A percentile compares a stretch with the other conserved stretches of the same genome.
These are phyloP conservation scores for Suhomyces chickasaworum DNA, from an alignment of 1,139 yeast genomes.

Conservation along the genomic window DNA sequence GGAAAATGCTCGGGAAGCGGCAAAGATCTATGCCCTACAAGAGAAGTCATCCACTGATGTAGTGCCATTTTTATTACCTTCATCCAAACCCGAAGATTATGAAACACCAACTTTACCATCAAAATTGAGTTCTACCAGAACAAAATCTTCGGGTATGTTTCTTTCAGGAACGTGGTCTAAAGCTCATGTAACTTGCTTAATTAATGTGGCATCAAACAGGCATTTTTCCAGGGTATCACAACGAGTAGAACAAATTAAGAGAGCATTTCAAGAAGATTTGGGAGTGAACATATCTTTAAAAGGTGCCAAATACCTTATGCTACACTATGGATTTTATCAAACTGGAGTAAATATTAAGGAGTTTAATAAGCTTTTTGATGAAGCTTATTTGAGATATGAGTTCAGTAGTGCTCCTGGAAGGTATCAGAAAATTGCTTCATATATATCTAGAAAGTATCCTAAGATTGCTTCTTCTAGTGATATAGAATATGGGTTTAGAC, in stretches of 20 bases:
- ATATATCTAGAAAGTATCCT: conserved; percentile 5
- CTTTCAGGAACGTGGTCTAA: conserved; percentile 14
- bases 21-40: conserved; percentile 20
- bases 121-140: background rate
- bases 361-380: conserved; percentile 19
- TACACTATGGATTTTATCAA: conserved; percentile 23
- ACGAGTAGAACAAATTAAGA: conserved; percentile 6
- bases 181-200: conserved; percentile 13
- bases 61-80: conserved; percentile 1
- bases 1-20: conserved; percentile 38
- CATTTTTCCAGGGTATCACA: background rate
- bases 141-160: background rate
- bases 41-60: conserved; percentile 9
- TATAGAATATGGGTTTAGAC: conserved; percentile 20
- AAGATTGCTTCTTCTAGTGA: conserved; percentile 12
- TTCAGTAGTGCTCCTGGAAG: conserved; percentile 5
- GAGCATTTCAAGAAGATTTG: conserved; percentile 11
- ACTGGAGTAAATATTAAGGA: conserved; percentile 12
- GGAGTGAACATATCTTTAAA: conserved; percentile 14
- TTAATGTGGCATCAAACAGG: conserved; percentile 11
- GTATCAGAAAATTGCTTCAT: conserved; percentile 9
- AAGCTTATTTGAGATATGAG: conserved; percentile 16
- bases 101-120: background rate
- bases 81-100: conserved; percentile 1
- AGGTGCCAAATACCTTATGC: conserved; percentile 20